Evolutionary conservation across 306 rosid genomes (phyloP).

Genomic region (Gastrolobium bilobum): DNA sequence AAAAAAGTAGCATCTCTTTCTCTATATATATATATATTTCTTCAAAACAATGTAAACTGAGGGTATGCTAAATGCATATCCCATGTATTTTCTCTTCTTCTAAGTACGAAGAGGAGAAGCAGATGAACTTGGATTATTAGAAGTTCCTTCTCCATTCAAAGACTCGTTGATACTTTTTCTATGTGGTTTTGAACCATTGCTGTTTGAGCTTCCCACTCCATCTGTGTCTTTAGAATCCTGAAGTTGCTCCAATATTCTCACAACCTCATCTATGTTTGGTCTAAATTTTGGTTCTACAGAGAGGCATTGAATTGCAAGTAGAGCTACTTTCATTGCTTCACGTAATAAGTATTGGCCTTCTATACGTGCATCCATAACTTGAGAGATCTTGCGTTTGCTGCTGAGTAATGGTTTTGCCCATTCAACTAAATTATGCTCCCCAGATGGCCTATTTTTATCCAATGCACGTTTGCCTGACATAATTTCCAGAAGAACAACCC

Average conservation of each 20-base stretch:
- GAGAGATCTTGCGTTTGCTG: conserved; percentile 71
- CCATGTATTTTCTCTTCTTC: conserved; percentile 19
- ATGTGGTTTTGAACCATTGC: conserved; percentile 36
- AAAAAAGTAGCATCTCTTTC: conserved; percentile 17
- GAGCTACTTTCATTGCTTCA: conserved; percentile 69
- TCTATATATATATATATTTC: not conserved
- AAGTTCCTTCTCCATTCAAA: conserved; percentile 40
- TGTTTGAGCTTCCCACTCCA: conserved; percentile 36
- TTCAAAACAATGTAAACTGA: conserved; percentile 40
- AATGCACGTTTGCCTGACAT: conserved; percentile 80
- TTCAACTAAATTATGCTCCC: conserved; percentile 78
- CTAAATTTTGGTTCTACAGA: conserved; percentile 67
- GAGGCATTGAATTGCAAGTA: conserved; percentile 73
- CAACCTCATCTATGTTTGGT: conserved; percentile 76
- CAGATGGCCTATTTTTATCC: conserved; percentile 76
- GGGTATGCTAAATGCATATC: not conserved
- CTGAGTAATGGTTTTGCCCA: conserved; percentile 88
- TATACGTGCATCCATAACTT: conserved; percentile 79
- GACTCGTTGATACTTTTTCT: conserved; percentile 34
- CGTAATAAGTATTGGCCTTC: conserved; percentile 72
- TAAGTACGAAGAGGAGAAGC: conserved; percentile 57
- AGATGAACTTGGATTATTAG: conserved; percentile 55
- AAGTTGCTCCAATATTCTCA: conserved; percentile 76
- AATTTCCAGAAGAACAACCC: conserved; percentile 88
- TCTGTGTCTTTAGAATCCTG: conserved; percentile 51